Base-by-base conservation (phyloP, 805 yeast genomes). In the Lipomyces sp. region DNA sequence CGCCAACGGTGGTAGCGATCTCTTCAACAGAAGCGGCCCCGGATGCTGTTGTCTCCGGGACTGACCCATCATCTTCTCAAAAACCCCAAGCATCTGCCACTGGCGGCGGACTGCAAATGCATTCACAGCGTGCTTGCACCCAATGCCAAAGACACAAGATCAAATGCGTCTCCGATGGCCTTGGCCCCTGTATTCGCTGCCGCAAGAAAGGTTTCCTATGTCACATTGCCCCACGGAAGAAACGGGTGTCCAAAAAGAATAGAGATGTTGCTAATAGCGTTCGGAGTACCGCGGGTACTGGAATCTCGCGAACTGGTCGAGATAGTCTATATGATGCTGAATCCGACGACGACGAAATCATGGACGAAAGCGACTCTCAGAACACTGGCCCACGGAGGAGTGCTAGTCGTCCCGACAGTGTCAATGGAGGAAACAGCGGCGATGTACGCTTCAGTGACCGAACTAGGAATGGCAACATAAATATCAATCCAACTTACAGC, bases 81-180 rank as follows among this genome's bases (percentile, higher is more conserved):
- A 13, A 7, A 10, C 54, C 5, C 7, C 30, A 51, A 18, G 5
- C 48, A 15, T 42, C 18, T 8, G 54, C 54, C 10, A 11, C 54
- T 51, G 15, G 15, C 54, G 24, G 24, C 24, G 24, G 24, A 24
- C 34, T 10, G 15, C 11, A 4, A 33, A 29, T 51, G 15, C 54
- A 51, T 34, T 55, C 68, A n/a, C 66, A 64, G 51, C 61, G 70
- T 5, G 70, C 70, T 8, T 67, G 70, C 57, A 67, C 70, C 11
- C 62, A 67, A 30, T 67, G 70, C 45, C 70, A 67, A 64, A 57
- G 60, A 7, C 70, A 67, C 54, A 67, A 67, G 57, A 67, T 67
- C 50, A 61, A 59, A 35, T 67, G 70, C 57, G 51, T 67, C 7
- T 18, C 55, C 5, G 51, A 55, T 11, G 64, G 59, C n/a, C 3